Conservation (phyloP, 1,139 yeast genomes). For the Pichia sp. region DNA sequence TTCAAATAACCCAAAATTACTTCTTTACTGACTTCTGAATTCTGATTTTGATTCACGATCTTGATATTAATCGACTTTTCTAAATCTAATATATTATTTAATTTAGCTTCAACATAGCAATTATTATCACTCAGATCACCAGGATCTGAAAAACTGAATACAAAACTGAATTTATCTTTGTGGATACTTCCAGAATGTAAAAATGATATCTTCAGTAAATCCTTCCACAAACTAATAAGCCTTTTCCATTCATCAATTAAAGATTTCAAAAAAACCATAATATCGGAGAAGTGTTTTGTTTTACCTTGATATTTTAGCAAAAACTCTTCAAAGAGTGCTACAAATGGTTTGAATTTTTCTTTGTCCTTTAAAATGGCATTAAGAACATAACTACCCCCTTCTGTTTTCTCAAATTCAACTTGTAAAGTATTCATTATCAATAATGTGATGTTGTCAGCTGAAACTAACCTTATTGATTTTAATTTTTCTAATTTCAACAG, state of each 20-base stretch:
- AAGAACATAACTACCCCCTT: neutral
- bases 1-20: neutral
- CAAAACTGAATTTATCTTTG: neutral
- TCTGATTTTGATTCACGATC: neutral
- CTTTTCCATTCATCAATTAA: slow-evolving; percentile 5
- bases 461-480: slow-evolving; percentile 6
- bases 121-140: neutral
- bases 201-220: slow-evolving; percentile 9
- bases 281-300: neutral
- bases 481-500: slow-evolving; percentile 7
- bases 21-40: neutral
- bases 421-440: slow-evolving; percentile 3
- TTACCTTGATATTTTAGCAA: neutral
- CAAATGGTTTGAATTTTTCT: slow-evolving; percentile 10
- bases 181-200: slow-evolving; percentile 4
- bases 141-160: neutral
- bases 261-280: neutral
- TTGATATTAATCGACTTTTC: neutral
- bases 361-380: neutral
- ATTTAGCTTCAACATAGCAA: neutral
- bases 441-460: slow-evolving; percentile 1
- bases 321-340: slow-evolving; percentile 2
- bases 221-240: slow-evolving; percentile 13
- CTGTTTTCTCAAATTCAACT: neutral
- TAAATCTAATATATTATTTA: slow-evolving; percentile 6